A percentile compares a stretch with the other conserved stretches of the same genome.
phyloP scores from a whole-genome alignment of 192 early-diverging fungal genomes.

The Coemansia sp. region DNA sequence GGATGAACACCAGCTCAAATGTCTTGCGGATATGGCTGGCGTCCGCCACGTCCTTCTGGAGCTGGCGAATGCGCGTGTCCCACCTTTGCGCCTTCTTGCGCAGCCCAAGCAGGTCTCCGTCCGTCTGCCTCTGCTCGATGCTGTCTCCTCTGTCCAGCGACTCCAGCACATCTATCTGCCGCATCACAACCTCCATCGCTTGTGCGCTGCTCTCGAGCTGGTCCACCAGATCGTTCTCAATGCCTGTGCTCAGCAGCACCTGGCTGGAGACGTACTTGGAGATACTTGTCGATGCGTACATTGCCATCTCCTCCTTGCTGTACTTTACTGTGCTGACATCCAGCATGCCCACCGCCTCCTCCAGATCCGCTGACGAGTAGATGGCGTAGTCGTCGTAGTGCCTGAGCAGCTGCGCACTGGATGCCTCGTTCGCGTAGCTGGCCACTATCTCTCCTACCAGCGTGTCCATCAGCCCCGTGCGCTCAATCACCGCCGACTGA shows the following conservation, averaged over 20 bases:
- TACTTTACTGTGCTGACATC: constrained; percentile 47
- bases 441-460: constrained; percentile 31
- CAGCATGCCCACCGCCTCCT: constrained; percentile 5
- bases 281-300: constrained; percentile 38
- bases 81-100: constrained; percentile 15
- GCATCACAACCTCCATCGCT: constrained; percentile 8
- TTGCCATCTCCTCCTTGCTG: constrained; percentile 47
- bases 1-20: constrained; percentile 41
- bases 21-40: constrained; percentile 30
- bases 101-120: not conserved
- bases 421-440: not conserved
- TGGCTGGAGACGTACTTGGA: constrained; percentile 49
- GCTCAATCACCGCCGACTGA: not conserved
- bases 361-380: constrained; percentile 10
- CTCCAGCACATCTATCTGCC: constrained; percentile 29
- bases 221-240: constrained; percentile 51
- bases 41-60: constrained; percentile 25
- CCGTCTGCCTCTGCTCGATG: not conserved
- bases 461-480: constrained; percentile 20
- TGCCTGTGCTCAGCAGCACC: constrained; percentile 48
- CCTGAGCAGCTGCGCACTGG: constrained; percentile 1
- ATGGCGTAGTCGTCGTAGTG: constrained; percentile 10
- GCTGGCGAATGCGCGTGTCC: constrained; percentile 13
- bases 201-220: constrained; percentile 24
- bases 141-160: not conserved